Conservation (phyloP, 2,329 filamentous ascomycete genomes). For the Diaporthe ampelina region DNA sequence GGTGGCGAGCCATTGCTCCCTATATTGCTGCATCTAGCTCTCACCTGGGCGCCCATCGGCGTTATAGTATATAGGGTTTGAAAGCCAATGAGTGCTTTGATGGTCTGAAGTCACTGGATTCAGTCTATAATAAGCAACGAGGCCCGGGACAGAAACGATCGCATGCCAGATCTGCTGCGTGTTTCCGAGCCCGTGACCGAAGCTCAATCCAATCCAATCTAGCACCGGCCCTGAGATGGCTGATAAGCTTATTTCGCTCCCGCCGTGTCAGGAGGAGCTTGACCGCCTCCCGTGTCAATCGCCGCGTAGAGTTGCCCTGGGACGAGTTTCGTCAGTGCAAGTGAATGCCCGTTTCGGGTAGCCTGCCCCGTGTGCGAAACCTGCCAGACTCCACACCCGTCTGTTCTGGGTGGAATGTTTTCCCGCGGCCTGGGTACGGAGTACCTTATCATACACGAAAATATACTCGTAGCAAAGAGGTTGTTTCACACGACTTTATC, state of each 20-base stretch:
- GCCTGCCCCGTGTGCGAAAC: neutral
- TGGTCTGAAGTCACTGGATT: neutral
- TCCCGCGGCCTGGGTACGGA: neutral
- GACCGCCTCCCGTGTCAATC: conserved; percentile 17
- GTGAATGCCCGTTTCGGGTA: neutral
- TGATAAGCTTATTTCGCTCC: conserved; percentile 38
- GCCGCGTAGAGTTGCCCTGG: conserved; percentile 15
- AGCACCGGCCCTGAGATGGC: neutral
- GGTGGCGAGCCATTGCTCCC: neutral
- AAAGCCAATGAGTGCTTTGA: neutral
- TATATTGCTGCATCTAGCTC: neutral
- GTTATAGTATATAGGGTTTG: neutral
- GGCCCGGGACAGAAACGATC: conserved; percentile 13
- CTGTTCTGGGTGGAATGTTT: neutral
- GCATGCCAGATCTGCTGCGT: conserved; percentile 22
- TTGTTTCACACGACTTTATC: conserved; percentile 14
- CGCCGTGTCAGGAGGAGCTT: conserved; percentile 31
- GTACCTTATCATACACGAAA: neutral
- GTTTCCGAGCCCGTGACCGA: conserved; percentile 1
- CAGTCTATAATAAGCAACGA: conserved; percentile 5
- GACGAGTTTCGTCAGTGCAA: neutral
- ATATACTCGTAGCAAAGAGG: neutral
- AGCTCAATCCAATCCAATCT: conserved; percentile 4
- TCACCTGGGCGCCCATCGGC: neutral
- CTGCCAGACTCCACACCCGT: neutral